Conservation (phyloP, 2,329 filamentous ascomycete genomes). For the Cadophora sp. region DNA sequence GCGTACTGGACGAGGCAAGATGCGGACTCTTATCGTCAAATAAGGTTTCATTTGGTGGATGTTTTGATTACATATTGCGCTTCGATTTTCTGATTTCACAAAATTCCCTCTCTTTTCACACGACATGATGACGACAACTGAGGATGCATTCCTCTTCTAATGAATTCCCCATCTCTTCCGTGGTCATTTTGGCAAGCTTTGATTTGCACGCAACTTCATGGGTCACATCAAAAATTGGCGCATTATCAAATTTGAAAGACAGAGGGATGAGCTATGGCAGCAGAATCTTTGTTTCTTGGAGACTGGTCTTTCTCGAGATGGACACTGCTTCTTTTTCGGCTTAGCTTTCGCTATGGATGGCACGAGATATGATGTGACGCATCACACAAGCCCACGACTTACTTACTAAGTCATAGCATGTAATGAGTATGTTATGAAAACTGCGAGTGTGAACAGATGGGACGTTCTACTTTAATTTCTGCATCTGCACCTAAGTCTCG, state of each 20-base stretch:
- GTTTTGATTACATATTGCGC: slow-evolving; percentile 9
- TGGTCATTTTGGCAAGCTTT: neutral
- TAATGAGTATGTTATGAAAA: neutral
- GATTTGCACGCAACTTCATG: neutral
- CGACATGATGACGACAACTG: neutral
- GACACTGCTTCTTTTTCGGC: neutral
- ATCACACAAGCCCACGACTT: neutral
- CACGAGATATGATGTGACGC: neutral
- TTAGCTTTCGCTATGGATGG: slow-evolving; percentile 2
- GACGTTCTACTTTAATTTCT: too few relatives aligned
- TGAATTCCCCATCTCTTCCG: neutral
- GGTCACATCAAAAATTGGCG: too few relatives aligned
- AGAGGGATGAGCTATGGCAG: neutral
- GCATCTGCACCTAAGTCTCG: too few relatives aligned
- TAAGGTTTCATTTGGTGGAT: slow-evolving; percentile 9
- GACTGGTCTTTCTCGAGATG: neutral
- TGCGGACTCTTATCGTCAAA: slow-evolving; percentile 14
- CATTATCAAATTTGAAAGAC: neutral
- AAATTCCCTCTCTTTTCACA: neutral
- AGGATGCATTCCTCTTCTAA: neutral
- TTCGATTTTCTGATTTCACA: slow-evolving; percentile 5
- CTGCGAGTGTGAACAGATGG: neutral
- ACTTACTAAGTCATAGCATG: slow-evolving; percentile 3
- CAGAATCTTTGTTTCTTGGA: neutral
- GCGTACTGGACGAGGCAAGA: slow-evolving; percentile 2